Percentiles rank a stretch among this genome's conserved stretches.
Conservation (phyloP, 2,329 filamentous ascomycete genomes). For the Pseudopyrenochaeta lycopersici region DNA sequence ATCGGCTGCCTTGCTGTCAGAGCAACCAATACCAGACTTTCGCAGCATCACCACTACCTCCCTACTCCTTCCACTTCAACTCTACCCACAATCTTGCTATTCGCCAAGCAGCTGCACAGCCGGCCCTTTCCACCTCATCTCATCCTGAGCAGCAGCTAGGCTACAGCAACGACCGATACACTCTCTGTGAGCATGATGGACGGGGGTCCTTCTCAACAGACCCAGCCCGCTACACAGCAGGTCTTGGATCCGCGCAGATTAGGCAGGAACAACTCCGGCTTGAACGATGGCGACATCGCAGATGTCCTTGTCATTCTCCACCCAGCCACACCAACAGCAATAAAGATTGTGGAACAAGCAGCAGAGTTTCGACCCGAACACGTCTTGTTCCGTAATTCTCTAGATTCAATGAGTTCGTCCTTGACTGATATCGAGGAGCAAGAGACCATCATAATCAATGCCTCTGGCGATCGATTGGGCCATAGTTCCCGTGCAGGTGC, state of each 20-base stretch:
- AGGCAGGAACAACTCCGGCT: constrained; percentile 82
- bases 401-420: constrained; percentile 49
- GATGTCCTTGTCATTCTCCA: constrained; percentile 91
- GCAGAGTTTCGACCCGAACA: constrained; percentile 64
- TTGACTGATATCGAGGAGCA: constrained; percentile 50
- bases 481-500: constrained; percentile 34
- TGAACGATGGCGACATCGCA: constrained; percentile 81
- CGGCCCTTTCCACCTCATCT: not conserved
- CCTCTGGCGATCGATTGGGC: constrained; percentile 25
- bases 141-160: not conserved
- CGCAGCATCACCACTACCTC: not conserved
- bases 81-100: not conserved
- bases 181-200: constrained; percentile 19
- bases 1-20: constrained; percentile 4
- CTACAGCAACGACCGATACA: not conserved
- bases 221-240: constrained; percentile 76
- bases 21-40: constrained; percentile 7
- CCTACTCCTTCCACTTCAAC: not conserved
- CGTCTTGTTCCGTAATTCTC: constrained; percentile 62
- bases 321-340: constrained; percentile 77
- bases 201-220: constrained; percentile 50
- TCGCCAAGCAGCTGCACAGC: not conserved
- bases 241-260: constrained; percentile 81
- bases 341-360: constrained; percentile 71
- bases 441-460: constrained; percentile 60